Evolutionary conservation across 208 protist species (phyloP).

Genomic region (Vickermania spadyakhi): DNA sequence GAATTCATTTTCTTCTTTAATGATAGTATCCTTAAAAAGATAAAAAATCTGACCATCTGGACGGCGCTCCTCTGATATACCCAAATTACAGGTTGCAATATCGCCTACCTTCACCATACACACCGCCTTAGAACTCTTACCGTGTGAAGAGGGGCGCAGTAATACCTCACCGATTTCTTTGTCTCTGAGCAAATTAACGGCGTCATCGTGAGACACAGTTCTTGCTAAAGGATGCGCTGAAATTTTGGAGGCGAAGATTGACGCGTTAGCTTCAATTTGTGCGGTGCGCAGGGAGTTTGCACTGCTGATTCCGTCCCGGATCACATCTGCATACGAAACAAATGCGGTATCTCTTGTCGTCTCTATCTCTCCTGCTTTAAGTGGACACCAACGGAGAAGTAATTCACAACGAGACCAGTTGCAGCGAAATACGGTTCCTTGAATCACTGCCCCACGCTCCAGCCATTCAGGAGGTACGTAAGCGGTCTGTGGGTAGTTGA

Average conservation of each 20-base stretch:
- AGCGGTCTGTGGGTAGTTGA: conserved; percentile 1
- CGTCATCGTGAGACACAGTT: conserved; percentile 31
- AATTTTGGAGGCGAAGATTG: conserved; percentile 70
- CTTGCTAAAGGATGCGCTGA: conserved; percentile 72
- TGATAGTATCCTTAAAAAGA: conserved; percentile 40
- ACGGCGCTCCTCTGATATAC: conserved; percentile 59
- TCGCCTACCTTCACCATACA: conserved; percentile 71
- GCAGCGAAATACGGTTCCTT: conserved; percentile 55
- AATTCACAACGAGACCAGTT: conserved; percentile 66
- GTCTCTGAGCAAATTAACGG: conserved; percentile 48
- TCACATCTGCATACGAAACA: conserved; percentile 21
- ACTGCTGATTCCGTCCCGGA: conserved; percentile 38
- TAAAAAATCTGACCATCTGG: conserved; percentile 61
- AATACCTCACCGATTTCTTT: conserved; percentile 78
- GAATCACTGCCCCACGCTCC: conserved; percentile 50
- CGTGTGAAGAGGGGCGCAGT: conserved; percentile 35
- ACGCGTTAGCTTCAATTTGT: conserved; percentile 33
- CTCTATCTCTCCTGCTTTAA: conserved; percentile 13
- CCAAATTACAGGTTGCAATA: conserved; percentile 50
- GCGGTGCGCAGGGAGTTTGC: conserved; percentile 56
- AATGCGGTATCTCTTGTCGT: conserved; percentile 1
- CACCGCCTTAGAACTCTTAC: conserved; percentile 28
- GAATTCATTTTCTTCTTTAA: conserved; percentile 34
- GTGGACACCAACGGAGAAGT: conserved; percentile 55
- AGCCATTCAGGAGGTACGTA: conserved; percentile 35